Base-by-base conservation (phyloP, 2,329 filamentous ascomycete genomes). In the Drechmeria coniospora region DNA sequence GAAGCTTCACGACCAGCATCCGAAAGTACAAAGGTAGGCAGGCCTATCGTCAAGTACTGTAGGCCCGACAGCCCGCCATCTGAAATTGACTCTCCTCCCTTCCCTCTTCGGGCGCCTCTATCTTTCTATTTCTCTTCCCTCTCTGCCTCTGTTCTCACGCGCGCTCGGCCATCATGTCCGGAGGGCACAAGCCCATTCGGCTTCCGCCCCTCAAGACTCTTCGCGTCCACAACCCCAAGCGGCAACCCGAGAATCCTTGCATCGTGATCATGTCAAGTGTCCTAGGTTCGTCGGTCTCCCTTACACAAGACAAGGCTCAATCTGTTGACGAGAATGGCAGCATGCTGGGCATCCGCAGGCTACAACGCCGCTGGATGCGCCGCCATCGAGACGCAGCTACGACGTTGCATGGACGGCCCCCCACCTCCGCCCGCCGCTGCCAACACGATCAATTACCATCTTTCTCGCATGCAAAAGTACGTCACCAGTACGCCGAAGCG, bases 361-460 rank as follows among this genome's bases (percentile, higher is more conserved):
- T 76, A 77, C 54, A 77, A 58, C 49, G 59, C 65, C 5, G 47
- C 61, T 9, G 70, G 69, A 21, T 77, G 72, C 48, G 60, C 61
- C 15, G 58, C 61, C 23, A 47, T 77, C 38, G 72, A 77, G 52
- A 61, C 62, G 31, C 61, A 70, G 29, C 57, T 79, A 33, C 65
- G 74, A 16, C 52, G 55, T 18, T 79, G 74, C 57, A 93, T 94
- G 83, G 87, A 95, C 60, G 68, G 68, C 31, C 74, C 77, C 36
- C 72, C 46, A 63, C 62, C 51, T 33, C 43, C 55, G 23, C 42
- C 54, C 9, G 47, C 52, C 28, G 45, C 50, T 18, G 69, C 71
- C 49, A 82, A 76, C 60, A 87, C 74, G 52, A 84, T 95, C 69
- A 95, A 95, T 59, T 86, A 86, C 63, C 86, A 94, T 51, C 62